Evolutionary conservation across 768 basidiomycete genomes (phyloP).

Genomic region (Solioccasus polychromus): DNA sequence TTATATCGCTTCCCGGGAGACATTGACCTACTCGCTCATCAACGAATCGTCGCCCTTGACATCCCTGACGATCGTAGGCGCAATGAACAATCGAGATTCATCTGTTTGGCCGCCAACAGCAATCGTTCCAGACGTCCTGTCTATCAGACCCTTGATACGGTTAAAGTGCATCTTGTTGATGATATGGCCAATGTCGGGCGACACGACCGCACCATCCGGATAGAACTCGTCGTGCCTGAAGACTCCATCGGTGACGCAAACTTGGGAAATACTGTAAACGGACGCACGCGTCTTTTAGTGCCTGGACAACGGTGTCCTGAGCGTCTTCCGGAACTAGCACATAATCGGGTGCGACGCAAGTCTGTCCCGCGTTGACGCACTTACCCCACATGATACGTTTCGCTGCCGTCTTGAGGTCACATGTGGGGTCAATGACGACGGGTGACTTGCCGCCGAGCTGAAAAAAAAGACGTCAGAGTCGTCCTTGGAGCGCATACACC

Average conservation of each 20-base stretch:
- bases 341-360: conserved; percentile 65
- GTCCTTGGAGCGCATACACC: not conserved
- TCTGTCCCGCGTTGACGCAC: conserved; percentile 70
- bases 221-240: conserved; percentile 34
- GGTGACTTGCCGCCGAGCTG: conserved; percentile 75
- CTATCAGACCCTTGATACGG: conserved; percentile 63
- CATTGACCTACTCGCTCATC: conserved; percentile 64
- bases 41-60: conserved; percentile 63
- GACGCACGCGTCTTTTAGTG: conserved; percentile 42
- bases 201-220: conserved; percentile 40
- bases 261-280: not conserved
- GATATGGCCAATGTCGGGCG: conserved; percentile 50
- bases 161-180: conserved; percentile 50
- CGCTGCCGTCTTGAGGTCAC: conserved; percentile 63
- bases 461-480: not conserved
- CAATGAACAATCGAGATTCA: conserved; percentile 56
- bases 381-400: conserved; percentile 85
- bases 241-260: not conserved
- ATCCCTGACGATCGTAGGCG: conserved; percentile 69
- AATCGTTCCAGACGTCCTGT: conserved; percentile 62
- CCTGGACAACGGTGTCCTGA: conserved; percentile 40
- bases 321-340: conserved; percentile 41
- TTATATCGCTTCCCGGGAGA: not conserved
- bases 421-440: conserved; percentile 66
- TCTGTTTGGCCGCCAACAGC: conserved; percentile 64